A percentile compares a stretch with the other conserved stretches of the same genome.
These are phyloP conservation scores for Camillea tinctor DNA, from an alignment of 2,329 filamentous ascomycete species.

Conservation along the genomic window DNA sequence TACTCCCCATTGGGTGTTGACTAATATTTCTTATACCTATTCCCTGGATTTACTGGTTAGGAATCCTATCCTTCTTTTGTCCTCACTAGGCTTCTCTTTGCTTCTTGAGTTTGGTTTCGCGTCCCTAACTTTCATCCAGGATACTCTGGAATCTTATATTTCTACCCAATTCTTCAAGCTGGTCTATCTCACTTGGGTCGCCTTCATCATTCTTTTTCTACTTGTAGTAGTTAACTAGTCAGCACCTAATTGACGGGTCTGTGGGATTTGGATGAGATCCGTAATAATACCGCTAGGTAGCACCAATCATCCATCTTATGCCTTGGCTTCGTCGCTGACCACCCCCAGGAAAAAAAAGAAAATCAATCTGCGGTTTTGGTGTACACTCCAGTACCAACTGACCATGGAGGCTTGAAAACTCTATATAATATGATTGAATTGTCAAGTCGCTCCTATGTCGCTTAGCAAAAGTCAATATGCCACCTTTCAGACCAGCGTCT, in stretches of 20 bases:
- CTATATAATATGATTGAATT: constrained; percentile 25
- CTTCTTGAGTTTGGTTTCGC: neutral
- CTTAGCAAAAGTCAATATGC: constrained; percentile 30
- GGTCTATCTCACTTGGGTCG: neutral
- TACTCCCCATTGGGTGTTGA: constrained; percentile 1
- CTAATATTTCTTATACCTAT: constrained; percentile 4
- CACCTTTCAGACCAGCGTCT: constrained; percentile 29
- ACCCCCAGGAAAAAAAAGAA: constrained; percentile 5
- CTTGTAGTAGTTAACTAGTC: constrained; percentile 9
- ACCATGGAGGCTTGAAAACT: constrained; percentile 20
- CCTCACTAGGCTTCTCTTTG: neutral
- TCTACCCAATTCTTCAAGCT: neutral
- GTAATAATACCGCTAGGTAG: constrained; percentile 16
- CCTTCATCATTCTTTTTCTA: neutral
- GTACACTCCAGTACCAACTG: constrained; percentile 10
- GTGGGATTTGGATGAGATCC: constrained; percentile 10
- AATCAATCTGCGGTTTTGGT: constrained; percentile 1
- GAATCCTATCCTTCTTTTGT: neutral
- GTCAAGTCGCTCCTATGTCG: constrained; percentile 12
- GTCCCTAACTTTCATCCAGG: neutral
- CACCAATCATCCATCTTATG: constrained; percentile 6
- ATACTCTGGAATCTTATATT: neutral
- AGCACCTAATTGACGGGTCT: constrained; percentile 20
- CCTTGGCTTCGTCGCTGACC: constrained; percentile 16
- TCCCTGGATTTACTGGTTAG: neutral